Conservation (phyloP, 169 alveolate species). For the Plasmodium coatneyi region DNA sequence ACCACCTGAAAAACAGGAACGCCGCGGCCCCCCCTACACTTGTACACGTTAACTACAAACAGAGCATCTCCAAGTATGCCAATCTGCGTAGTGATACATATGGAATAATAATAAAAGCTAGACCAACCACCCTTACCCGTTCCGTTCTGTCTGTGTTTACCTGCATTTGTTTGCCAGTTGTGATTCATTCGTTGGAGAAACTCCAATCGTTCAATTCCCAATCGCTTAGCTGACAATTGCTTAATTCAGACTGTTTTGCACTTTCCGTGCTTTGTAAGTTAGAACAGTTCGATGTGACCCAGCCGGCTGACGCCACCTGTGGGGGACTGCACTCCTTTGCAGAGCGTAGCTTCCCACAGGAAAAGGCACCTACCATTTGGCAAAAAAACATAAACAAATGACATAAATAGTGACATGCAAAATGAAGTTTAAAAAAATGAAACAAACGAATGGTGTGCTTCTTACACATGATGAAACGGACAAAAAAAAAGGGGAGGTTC, state of each 20-base stretch:
- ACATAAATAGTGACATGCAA: not conserved
- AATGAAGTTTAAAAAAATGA: not conserved
- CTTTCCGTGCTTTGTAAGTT: not conserved
- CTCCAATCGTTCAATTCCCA: not conserved
- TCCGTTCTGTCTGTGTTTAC: not conserved
- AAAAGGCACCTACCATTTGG: not conserved
- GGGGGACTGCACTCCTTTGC: not conserved
- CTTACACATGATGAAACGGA: not conserved
- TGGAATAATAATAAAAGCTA: not conserved
- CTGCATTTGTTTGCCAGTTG: not conserved
- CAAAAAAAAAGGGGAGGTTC: not conserved
- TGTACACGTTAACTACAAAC: not conserved
- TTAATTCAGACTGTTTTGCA: not conserved
- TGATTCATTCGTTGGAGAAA: not conserved
- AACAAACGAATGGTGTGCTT: not conserved
- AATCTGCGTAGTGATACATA: not conserved
- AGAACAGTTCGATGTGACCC: not conserved
- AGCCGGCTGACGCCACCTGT: not conserved
- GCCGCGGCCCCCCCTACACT: not conserved
- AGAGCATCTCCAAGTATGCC: not conserved
- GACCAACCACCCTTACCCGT: not conserved
- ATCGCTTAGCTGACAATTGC: not conserved
- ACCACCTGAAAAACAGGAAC: not conserved
- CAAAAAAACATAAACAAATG: not conserved
- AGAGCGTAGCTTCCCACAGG: not conserved